These are phyloP conservation scores for Gonapodya sp. DNA, from an alignment of 192 early-diverging fungal genomes.

Conservation along the genomic window DNA sequence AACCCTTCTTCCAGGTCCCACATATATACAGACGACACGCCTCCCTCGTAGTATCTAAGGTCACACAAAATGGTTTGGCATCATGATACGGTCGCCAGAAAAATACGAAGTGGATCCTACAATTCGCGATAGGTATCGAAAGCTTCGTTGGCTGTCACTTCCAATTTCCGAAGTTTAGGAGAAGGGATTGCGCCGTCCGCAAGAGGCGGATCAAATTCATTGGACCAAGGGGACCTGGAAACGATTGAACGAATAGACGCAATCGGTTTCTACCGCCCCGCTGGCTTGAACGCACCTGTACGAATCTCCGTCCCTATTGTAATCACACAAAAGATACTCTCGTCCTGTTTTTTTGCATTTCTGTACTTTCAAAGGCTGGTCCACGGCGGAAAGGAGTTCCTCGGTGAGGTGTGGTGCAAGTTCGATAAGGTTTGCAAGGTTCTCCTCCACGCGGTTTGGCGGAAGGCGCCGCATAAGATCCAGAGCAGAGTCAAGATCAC, in stretches of 20 bases:
- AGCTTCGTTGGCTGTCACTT: conserved; percentile 86
- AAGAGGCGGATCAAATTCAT: conserved; percentile 82
- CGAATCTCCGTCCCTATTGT: conserved; percentile 92
- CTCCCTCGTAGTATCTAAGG: conserved; percentile 77
- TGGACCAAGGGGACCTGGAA: conserved; percentile 88
- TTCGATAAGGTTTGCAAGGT: conserved; percentile 70
- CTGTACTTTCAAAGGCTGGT: conserved; percentile 80
- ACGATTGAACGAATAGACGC: neutral
- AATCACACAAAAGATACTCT: conserved; percentile 87
- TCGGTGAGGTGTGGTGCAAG: conserved; percentile 79
- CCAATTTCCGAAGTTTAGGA: conserved; percentile 72
- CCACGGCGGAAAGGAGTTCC: conserved; percentile 80
- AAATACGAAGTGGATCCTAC: conserved; percentile 26
- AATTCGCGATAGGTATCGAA: conserved; percentile 94
- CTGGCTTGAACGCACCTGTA: conserved; percentile 46
- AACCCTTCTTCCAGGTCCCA: conserved; percentile 83
- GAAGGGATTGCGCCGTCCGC: conserved; percentile 71
- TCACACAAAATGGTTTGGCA: neutral
- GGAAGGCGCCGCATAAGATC: conserved; percentile 96
- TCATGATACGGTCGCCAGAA: neutral
- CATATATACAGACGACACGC: conserved; percentile 93
- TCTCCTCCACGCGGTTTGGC: conserved; percentile 81
- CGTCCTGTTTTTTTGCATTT: conserved; percentile 59
- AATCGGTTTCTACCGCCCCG: neutral
- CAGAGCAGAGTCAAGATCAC: conserved; percentile 71